A percentile compares a stretch with the other conserved stretches of the same genome.
These are phyloP conservation scores for Echinochloa phyllopogon DNA, from an alignment of 176 grass and related monocot genomes.

Conservation along the genomic window DNA sequence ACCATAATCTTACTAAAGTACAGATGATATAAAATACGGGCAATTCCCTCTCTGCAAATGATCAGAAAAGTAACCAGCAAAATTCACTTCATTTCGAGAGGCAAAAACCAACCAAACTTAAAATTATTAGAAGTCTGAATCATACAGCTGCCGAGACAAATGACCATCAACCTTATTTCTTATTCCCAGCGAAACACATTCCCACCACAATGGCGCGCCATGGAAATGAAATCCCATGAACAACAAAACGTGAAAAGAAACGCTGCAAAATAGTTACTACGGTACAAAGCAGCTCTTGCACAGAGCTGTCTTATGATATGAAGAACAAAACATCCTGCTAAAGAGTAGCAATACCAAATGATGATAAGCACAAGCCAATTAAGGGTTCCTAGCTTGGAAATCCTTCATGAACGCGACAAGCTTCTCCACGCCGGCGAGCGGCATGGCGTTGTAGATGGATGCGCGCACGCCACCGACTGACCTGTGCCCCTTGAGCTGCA, in stretches of 20 bases:
- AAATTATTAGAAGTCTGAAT: not conserved
- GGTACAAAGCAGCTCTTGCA: not conserved
- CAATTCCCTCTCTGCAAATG: not conserved
- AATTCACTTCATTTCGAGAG: not conserved
- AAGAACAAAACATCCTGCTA: constrained; percentile 28
- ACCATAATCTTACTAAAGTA: not conserved
- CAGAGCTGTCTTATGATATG: constrained; percentile 39
- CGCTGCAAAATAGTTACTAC: constrained; percentile 14
- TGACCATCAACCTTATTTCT: constrained; percentile 32
- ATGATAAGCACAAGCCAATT: constrained; percentile 20
- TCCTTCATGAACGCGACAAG: constrained; percentile 97
- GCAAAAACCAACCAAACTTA: constrained; percentile 28
- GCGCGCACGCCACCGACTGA: constrained; percentile 86
- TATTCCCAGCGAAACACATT: constrained; percentile 51
- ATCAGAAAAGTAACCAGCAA: not conserved
- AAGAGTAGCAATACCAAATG: constrained; percentile 14
- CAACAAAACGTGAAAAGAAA: constrained; percentile 18
- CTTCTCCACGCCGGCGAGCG: constrained; percentile 81
- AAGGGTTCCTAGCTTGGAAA: constrained; percentile 94
- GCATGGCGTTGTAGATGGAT: constrained; percentile 99
- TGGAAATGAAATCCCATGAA: constrained; percentile 33
- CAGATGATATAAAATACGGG: not conserved
- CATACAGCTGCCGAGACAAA: not conserved
- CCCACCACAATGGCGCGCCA: constrained; percentile 29
- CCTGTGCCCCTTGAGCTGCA: constrained; percentile 98